Evolutionary conservation across 306 rosid species (phyloP).

Genomic region (Citrullus colocynthis): DNA sequence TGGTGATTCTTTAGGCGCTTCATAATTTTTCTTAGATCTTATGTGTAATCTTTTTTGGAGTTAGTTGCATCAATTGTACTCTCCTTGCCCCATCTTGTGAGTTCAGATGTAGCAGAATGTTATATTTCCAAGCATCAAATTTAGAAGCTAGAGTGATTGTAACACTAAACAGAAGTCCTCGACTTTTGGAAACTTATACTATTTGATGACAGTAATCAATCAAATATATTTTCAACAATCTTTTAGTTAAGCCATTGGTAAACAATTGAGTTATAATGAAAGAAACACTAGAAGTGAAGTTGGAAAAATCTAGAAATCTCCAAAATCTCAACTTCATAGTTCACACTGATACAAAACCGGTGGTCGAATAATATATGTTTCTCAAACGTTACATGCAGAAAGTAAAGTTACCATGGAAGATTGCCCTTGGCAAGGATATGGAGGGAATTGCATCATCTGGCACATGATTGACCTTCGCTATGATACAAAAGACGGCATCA

Average conservation of each 20-base stretch:
- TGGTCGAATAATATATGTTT: too few relatives aligned
- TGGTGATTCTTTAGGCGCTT: slow-evolving; percentile 51
- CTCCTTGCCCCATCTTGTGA: background rate
- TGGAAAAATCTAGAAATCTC: background rate
- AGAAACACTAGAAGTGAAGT: background rate
- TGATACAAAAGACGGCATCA: too few relatives aligned
- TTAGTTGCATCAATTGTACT: slow-evolving; percentile 19
- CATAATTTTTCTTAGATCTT: slow-evolving; percentile 30
- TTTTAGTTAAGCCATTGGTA: background rate
- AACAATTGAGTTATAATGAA: background rate
- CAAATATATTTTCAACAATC: background rate
- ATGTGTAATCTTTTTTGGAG: slow-evolving; percentile 23
- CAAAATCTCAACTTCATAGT: too few relatives aligned
- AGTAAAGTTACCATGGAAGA: too few relatives aligned
- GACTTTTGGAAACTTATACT: background rate
- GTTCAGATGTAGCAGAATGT: slow-evolving; percentile 3
- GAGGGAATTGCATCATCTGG: too few relatives aligned
- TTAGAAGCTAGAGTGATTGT: background rate
- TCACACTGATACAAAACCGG: background rate
- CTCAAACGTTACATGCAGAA: too few relatives aligned
- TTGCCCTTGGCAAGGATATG: too few relatives aligned
- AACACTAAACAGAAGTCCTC: slow-evolving; percentile 1
- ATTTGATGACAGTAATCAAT: background rate
- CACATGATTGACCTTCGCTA: too few relatives aligned
- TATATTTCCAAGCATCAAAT: background rate